Percentiles rank a stretch among this genome's conserved stretches.
These are phyloP conservation scores for Tolypocladium inflatum DNA, from an alignment of 2,329 filamentous ascomycete genomes.

Conservation along the genomic window DNA sequence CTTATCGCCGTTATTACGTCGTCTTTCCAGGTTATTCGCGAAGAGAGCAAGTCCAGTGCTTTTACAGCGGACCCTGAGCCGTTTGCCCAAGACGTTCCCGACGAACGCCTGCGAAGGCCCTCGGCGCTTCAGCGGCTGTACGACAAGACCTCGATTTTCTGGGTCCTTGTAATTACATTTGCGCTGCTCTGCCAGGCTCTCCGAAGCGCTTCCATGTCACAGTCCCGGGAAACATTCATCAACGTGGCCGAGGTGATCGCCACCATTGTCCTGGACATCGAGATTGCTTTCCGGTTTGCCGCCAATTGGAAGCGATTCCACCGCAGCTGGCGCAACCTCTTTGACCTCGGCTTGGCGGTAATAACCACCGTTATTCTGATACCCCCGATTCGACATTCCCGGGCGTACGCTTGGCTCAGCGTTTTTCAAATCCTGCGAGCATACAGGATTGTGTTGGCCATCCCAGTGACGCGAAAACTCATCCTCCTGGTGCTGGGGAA, in stretches of 20 bases:
- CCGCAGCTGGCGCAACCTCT: slow-evolving; percentile 60
- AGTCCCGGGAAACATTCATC: slow-evolving; percentile 52
- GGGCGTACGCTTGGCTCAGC: slow-evolving; percentile 79
- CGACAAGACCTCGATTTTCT: slow-evolving; percentile 63
- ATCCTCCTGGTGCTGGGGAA: slow-evolving; percentile 87
- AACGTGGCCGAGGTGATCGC: slow-evolving; percentile 62
- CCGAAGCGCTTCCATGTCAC: slow-evolving; percentile 68
- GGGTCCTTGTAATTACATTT: slow-evolving; percentile 72
- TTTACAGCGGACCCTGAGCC: slow-evolving; percentile 68
- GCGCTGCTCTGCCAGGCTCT: slow-evolving; percentile 72
- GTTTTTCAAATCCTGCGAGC: slow-evolving; percentile 88
- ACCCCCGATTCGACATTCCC: slow-evolving; percentile 65
- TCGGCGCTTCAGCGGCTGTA: slow-evolving; percentile 60
- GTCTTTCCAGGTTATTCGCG: slow-evolving; percentile 94
- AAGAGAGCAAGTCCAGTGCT: slow-evolving; percentile 89
- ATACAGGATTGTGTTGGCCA: slow-evolving; percentile 83
- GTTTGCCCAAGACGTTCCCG: slow-evolving; percentile 23
- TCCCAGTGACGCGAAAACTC: slow-evolving; percentile 78
- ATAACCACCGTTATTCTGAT: slow-evolving; percentile 79
- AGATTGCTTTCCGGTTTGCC: slow-evolving; percentile 71
- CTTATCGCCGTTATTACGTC: slow-evolving; percentile 95
- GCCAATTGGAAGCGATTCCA: slow-evolving; percentile 78
- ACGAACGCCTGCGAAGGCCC: slow-evolving; percentile 23
- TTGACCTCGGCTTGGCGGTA: slow-evolving; percentile 72
- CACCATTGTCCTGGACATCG: slow-evolving; percentile 67